Evolutionary conservation across 2,329 filamentous ascomycete genomes (phyloP).

Genomic region (Arthrobotrys iridis): DNA sequence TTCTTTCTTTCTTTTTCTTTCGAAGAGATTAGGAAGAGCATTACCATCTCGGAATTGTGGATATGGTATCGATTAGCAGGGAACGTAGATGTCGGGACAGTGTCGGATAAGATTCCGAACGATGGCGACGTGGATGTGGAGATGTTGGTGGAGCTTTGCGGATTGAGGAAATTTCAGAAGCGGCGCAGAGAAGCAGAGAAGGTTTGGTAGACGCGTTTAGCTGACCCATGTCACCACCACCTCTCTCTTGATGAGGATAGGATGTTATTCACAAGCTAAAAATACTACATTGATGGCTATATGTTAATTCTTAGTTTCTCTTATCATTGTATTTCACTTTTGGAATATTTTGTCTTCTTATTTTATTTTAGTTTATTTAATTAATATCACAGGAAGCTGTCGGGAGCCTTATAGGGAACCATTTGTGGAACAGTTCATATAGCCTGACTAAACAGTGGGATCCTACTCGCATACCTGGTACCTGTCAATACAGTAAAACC

Average conservation of each 20-base stretch:
- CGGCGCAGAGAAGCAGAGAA: slow-evolving; percentile 8
- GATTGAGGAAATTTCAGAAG: slow-evolving; percentile 17
- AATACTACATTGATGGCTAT: too few species aligned
- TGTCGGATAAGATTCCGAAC: neutral
- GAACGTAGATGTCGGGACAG: neutral
- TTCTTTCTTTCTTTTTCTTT: slow-evolving; percentile 1
- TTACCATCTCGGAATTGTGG: slow-evolving; percentile 31
- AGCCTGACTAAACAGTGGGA: too few species aligned
- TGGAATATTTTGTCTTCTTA: neutral
- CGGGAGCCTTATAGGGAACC: too few species aligned
- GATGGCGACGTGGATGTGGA: neutral
- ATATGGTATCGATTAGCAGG: neutral
- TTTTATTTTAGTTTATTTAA: neutral
- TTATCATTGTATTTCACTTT: neutral
- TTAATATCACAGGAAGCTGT: too few species aligned
- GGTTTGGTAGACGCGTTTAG: slow-evolving; percentile 43
- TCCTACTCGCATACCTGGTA: too few species aligned
- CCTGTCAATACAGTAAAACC: too few species aligned
- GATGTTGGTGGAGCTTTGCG: slow-evolving; percentile 9
- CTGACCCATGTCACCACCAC: neutral
- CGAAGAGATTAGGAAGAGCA: neutral
- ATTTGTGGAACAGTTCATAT: too few species aligned
- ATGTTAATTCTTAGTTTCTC: too few species aligned
- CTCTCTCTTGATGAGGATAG: neutral
- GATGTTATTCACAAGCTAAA: too few species aligned